Evolutionary conservation across 805 yeast species (phyloP).

Genomic region (Spathaspora passalidarum): DNA sequence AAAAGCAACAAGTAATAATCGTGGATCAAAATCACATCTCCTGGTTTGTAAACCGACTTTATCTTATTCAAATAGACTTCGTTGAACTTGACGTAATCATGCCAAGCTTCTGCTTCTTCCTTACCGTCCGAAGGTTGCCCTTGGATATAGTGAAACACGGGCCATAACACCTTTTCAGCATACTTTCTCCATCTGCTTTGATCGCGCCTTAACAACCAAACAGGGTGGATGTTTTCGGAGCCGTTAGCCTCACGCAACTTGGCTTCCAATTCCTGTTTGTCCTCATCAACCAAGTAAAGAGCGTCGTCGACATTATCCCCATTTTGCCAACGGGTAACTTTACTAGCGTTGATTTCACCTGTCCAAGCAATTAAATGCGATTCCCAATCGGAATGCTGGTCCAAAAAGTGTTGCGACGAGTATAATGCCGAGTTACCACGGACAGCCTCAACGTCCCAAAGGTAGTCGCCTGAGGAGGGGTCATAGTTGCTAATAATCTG

Average conservation of each 20-base stretch:
- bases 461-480: slow-evolving; percentile 25
- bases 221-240: slow-evolving; percentile 67
- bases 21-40: slow-evolving; percentile 91
- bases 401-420: slow-evolving; percentile 66
- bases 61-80: slow-evolving; percentile 85
- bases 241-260: slow-evolving; percentile 45
- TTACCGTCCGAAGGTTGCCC: slow-evolving; percentile 68
- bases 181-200: slow-evolving; percentile 84
- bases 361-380: slow-evolving; percentile 93
- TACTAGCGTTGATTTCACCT: slow-evolving; percentile 58
- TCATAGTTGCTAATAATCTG: slow-evolving; percentile 47
- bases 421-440: slow-evolving; percentile 85
- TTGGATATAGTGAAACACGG: slow-evolving; percentile 89
- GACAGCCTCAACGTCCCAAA: slow-evolving; percentile 59
- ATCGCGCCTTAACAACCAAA: slow-evolving; percentile 80
- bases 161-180: slow-evolving; percentile 92
- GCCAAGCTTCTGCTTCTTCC: slow-evolving; percentile 72
- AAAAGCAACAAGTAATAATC: slow-evolving; percentile 80
- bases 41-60: slow-evolving; percentile 70
- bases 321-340: slow-evolving; percentile 11
- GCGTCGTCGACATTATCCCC: slow-evolving; percentile 51
- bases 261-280: slow-evolving; percentile 49
- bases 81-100: slow-evolving; percentile 85
- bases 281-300: slow-evolving; percentile 52
- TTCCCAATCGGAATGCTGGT: slow-evolving; percentile 75